These are phyloP conservation scores for Chrysoporthe austroafricana DNA, from an alignment of 2,329 filamentous ascomycete species.

Conservation along the genomic window DNA sequence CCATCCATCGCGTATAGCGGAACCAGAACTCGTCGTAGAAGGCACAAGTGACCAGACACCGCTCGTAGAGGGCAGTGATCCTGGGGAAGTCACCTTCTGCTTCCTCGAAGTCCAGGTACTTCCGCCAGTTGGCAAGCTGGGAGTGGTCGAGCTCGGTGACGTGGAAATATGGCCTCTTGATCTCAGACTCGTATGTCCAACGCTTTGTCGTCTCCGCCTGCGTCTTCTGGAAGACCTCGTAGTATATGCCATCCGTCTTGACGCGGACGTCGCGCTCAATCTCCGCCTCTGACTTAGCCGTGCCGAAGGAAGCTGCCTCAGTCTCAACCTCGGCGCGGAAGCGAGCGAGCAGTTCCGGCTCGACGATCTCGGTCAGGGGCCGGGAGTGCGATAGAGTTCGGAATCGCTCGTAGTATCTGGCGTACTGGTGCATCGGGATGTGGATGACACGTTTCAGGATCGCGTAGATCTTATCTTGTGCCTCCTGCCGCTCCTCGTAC, in stretches of 20 bases:
- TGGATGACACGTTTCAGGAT: conserved; percentile 82
- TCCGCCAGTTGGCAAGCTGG: conserved; percentile 89
- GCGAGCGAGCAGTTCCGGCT: conserved; percentile 67
- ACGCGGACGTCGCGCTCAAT: conserved; percentile 80
- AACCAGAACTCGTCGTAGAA: conserved; percentile 99
- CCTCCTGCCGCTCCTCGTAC: conserved; percentile 89
- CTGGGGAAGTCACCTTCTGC: conserved; percentile 76
- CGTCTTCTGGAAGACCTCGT: conserved; percentile 78
- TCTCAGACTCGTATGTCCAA: conserved; percentile 92
- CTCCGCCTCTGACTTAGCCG: conserved; percentile 68
- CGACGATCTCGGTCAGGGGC: conserved; percentile 73
- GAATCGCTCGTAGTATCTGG: conserved; percentile 91
- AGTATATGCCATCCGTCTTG: conserved; percentile 79
- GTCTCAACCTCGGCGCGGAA: conserved; percentile 74
- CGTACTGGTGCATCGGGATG: conserved; percentile 95
- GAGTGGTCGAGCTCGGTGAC: conserved; percentile 87
- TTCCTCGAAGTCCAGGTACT: conserved; percentile 97
- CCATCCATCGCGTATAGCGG: conserved; percentile 96
- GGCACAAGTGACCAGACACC: conserved; percentile 88
- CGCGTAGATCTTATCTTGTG: conserved; percentile 80
- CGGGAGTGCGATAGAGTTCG: conserved; percentile 73
- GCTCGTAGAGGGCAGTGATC: conserved; percentile 85
- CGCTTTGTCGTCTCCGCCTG: conserved; percentile 89
- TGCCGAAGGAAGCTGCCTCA: conserved; percentile 59
- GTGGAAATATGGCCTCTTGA: conserved; percentile 96